Evolutionary conservation across 2,329 filamentous ascomycete species (phyloP), one percentile per base, ranked within the genome.

Genomic region (Colletotrichum euphorbiae): DNA sequence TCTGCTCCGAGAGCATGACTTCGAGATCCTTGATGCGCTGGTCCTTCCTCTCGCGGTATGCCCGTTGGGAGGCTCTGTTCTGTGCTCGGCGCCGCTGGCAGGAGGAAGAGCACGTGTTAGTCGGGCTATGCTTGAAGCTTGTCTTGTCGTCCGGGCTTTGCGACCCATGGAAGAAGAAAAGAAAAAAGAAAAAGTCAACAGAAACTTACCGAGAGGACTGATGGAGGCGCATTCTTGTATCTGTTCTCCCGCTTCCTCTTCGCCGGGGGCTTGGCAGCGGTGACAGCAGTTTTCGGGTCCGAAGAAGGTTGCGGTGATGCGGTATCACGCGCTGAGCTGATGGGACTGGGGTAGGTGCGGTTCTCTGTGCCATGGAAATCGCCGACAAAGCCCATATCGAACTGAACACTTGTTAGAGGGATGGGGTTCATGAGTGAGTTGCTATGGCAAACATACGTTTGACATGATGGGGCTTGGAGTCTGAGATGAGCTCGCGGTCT

Each of bases 11-110:
- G 36, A 90, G 83, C 72, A 88, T 83, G 40, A 80, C 75, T 75
- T 90, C 88, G 19, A 91, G 83, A 71, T 90, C 88, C 69, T 85
- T 85, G 73, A 90, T 89, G 69, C 89, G 85, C 75, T 90, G 88
- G 73, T 91, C 74, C 61, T 75, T 78, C 65, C 76, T 74, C 66
- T 77, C 74, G 31, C 75, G 73, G 66, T 78, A 78, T 24, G 75
- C 75, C 3, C 74, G 71, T 57, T 78, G 76, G 9, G 76, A 77
- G 56, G 75, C 75, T 58, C 76, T 70, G 70, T 78, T 78, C 46
- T 77, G 75, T 24, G 75, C 76, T 40, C 76, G 72, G 7, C 76
- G 75, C 24, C 76, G 73, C 76, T 77, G 66, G 33, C 24, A 36
- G n/a, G 19, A 43, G 48, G 28, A 31, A 19, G 21, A 17, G 50